phyloP scores from a whole-genome alignment of 305 asterid genomes.

The Andrographis paniculata region DNA sequence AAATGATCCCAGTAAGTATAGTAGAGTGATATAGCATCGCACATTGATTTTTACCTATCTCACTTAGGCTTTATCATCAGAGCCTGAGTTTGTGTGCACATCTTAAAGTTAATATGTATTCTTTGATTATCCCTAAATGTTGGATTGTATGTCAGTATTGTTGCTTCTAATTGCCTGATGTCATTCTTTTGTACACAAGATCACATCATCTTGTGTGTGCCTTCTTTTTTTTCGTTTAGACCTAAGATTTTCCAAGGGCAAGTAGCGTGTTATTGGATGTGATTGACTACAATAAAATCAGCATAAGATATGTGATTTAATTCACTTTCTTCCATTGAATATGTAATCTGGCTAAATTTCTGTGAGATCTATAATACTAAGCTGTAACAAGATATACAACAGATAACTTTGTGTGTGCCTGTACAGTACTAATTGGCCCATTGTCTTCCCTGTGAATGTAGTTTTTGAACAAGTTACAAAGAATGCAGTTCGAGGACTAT shows the following conservation, averaged over 20 bases:
- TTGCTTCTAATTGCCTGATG: no score
- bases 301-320: not conserved
- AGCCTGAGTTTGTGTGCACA: not conserved
- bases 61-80: not conserved
- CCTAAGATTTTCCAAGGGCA: not conserved
- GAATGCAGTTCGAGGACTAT: conserved; percentile 91
- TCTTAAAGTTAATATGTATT: not conserved
- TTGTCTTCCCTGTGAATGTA: conserved; percentile 30
- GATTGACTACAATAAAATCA: not conserved
- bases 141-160: no score
- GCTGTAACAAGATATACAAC: conserved; percentile 3
- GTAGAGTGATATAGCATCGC: conserved; percentile 5
- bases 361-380: not conserved
- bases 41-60: not conserved
- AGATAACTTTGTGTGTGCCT: not conserved
- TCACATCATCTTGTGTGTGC: no score
- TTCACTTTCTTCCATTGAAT: not conserved
- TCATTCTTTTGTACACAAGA: conserved; percentile 1
- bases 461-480: conserved; percentile 92
- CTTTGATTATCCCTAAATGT: no score
- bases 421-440: conserved; percentile 15
- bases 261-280: not conserved
- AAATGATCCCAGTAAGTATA: conserved; percentile 72
- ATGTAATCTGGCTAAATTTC: not conserved
- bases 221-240: no score